phyloP scores from a whole-genome alignment of 2,329 filamentous ascomycete species.

The Fusarium subtropicale region DNA sequence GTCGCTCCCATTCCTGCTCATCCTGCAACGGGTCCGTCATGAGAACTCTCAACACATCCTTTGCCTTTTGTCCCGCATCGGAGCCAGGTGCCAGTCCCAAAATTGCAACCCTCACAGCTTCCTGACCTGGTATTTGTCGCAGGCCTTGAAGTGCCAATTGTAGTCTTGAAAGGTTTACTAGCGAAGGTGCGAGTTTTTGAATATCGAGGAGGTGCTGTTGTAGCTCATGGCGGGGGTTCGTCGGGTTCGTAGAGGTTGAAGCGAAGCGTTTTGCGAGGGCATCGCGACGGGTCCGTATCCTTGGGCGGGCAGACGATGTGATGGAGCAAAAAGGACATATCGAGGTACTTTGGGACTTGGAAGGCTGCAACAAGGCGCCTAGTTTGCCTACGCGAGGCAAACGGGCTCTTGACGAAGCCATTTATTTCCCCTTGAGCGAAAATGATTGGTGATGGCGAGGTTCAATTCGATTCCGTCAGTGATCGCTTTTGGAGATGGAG shows the following conservation, averaged over 20 bases:
- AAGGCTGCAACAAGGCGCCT: constrained; percentile 41
- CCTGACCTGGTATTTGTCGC: constrained; percentile 65
- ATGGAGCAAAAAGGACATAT: constrained; percentile 51
- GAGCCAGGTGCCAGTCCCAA: constrained; percentile 59
- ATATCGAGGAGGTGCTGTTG: constrained; percentile 69
- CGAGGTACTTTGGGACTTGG: constrained; percentile 31
- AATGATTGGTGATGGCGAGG: constrained; percentile 37
- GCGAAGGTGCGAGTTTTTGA: constrained; percentile 68
- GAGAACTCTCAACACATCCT: constrained; percentile 74
- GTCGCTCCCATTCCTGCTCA: constrained; percentile 74
- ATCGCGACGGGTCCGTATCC: constrained; percentile 42
- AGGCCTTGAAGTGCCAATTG: constrained; percentile 77
- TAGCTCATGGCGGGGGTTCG: constrained; percentile 63
- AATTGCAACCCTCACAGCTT: constrained; percentile 70
- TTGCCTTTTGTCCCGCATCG: constrained; percentile 62
- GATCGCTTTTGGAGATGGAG: constrained; percentile 28
- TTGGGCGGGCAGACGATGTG: constrained; percentile 36
- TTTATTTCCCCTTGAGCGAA: constrained; percentile 36
- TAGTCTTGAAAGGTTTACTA: constrained; percentile 75
- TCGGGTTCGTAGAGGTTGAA: constrained; percentile 43
- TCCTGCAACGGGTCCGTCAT: constrained; percentile 76
- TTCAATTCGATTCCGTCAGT: constrained; percentile 11
- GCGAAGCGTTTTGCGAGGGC: constrained; percentile 47
- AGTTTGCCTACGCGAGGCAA: constrained; percentile 47
- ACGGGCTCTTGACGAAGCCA: constrained; percentile 50